Percentiles rank a stretch among this genome's conserved stretches.
Evolutionary conservation across 106 monocot genomes (phyloP).

Genomic region (Agapanthus africanus): DNA sequence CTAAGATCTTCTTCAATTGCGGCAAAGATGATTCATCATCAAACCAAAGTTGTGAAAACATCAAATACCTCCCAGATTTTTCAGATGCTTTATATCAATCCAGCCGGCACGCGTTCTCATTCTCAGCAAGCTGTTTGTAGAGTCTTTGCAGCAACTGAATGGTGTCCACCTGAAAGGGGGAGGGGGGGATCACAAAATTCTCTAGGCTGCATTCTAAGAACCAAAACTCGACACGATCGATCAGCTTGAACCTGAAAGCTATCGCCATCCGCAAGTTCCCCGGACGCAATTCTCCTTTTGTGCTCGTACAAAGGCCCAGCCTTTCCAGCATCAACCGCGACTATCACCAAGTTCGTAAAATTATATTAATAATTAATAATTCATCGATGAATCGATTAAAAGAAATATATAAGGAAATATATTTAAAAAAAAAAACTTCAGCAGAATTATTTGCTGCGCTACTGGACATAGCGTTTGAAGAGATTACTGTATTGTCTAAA

Average conservation of each 20-base stretch:
- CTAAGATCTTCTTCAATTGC: not conserved
- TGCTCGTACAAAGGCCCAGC: conserved; percentile 79
- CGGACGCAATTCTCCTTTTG: conserved; percentile 71
- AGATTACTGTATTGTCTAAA: not conserved
- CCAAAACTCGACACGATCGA: too few species aligned
- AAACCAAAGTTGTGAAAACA: not conserved
- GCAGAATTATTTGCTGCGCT: not conserved
- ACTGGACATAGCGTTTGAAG: not conserved
- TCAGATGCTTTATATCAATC: conserved; percentile 75
- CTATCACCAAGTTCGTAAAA: not conserved
- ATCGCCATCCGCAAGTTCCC: conserved; percentile 84
- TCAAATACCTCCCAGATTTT: conserved; percentile 58
- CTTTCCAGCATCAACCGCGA: conserved; percentile 22
- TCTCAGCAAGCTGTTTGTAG: conserved; percentile 65
- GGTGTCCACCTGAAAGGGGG: conserved; percentile 43
- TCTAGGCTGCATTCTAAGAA: not conserved
- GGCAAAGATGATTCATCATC: not conserved
- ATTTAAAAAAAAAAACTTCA: not conserved
- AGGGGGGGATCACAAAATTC: not conserved
- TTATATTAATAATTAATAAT: not conserved
- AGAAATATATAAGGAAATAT: not conserved
- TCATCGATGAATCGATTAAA: not conserved
- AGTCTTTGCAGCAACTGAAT: conserved; percentile 55
- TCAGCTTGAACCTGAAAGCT: conserved; percentile 46
- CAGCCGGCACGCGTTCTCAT: conserved; percentile 57